A percentile compares a stretch with the other conserved stretches of the same genome.
Evolutionary conservation across 176 grass and related monocot species (phyloP).

Genomic region (Otatea glauca): DNA sequence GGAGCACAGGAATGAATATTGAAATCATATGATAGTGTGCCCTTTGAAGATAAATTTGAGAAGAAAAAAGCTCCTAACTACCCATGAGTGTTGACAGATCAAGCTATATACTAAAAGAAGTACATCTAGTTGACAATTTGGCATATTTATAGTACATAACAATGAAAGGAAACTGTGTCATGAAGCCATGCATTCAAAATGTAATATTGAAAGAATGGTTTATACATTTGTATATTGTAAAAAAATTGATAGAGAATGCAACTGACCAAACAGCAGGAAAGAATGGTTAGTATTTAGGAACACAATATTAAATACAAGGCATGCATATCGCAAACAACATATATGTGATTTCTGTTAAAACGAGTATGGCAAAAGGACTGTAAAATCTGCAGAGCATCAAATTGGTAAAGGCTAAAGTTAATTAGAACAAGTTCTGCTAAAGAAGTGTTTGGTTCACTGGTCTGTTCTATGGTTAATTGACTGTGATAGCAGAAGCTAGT

Average conservation of each 20-base stretch:
- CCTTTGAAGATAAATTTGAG: not conserved
- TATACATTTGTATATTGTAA: not conserved
- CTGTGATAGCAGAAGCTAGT: not conserved
- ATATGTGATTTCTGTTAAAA: not conserved
- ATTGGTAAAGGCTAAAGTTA: conserved; percentile 7
- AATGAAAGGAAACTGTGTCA: conserved; percentile 4
- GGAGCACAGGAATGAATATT: conserved; percentile 24
- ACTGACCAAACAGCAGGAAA: not conserved
- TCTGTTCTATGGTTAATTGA: not conserved
- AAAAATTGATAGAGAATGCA: conserved; percentile 27
- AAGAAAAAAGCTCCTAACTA: conserved; percentile 27
- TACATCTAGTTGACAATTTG: not conserved
- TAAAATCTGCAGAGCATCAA: conserved; percentile 23
- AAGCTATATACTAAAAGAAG: conserved; percentile 26
- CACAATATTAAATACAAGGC: not conserved
- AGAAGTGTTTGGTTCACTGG: not conserved
- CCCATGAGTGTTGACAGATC: not conserved
- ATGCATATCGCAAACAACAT: conserved; percentile 16
- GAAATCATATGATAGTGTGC: conserved; percentile 27
- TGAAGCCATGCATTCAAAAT: not conserved
- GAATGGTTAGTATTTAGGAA: not conserved
- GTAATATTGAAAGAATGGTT: not conserved
- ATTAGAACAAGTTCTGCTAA: conserved; percentile 10
- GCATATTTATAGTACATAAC: not conserved
- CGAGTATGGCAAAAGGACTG: not conserved